Evolutionary conservation across 495 filamentous ascomycete genomes (phyloP).

Genomic region (Saxispiralis lemnorum): DNA sequence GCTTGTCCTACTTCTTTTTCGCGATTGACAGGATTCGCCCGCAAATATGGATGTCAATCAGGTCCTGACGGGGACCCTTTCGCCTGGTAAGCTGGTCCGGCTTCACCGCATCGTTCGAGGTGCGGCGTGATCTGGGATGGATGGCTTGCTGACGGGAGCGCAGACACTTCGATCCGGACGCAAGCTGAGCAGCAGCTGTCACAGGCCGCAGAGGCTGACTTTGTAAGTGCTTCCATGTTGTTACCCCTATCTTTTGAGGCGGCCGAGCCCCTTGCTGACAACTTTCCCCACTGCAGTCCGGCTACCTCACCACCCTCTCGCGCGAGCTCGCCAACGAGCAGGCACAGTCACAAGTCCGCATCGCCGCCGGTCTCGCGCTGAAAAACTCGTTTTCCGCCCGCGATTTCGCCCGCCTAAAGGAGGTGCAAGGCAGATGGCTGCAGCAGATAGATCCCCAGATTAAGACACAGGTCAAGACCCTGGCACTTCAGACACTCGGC

Average conservation of each 20-base stretch:
- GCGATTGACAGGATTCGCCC: conserved; percentile 6
- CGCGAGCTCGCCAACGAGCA: conserved; percentile 85
- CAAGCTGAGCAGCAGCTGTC: conserved; percentile 85
- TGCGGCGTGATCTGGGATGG: too few relatives aligned
- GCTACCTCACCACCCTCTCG: conserved; percentile 78
- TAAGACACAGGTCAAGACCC: conserved; percentile 71
- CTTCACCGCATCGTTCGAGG: conserved; percentile 9
- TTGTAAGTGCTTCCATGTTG: conserved; percentile 45
- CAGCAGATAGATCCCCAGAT: conserved; percentile 56
- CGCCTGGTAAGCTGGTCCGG: conserved; percentile 47
- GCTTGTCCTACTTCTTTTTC: background rate
- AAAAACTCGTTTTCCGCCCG: conserved; percentile 94
- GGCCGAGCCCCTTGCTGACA: conserved; percentile 11
- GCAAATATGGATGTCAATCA: conserved; percentile 56
- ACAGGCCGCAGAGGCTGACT: conserved; percentile 81
- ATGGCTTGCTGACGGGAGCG: conserved; percentile 17
- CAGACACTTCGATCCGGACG: conserved; percentile 77
- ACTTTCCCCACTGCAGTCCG: conserved; percentile 40
- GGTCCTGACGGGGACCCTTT: conserved; percentile 82
- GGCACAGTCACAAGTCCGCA: conserved; percentile 63
- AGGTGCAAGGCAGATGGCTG: conserved; percentile 82
- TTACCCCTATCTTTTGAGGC: conserved; percentile 3
- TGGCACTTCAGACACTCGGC: conserved; percentile 66
- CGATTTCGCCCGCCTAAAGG: conserved; percentile 67
- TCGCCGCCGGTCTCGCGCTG: conserved; percentile 82